A percentile compares a stretch with the other conserved stretches of the same genome.
Conservation (phyloP, 768 basidiomycete genomes). For the Solioccasus polychromus region DNA sequence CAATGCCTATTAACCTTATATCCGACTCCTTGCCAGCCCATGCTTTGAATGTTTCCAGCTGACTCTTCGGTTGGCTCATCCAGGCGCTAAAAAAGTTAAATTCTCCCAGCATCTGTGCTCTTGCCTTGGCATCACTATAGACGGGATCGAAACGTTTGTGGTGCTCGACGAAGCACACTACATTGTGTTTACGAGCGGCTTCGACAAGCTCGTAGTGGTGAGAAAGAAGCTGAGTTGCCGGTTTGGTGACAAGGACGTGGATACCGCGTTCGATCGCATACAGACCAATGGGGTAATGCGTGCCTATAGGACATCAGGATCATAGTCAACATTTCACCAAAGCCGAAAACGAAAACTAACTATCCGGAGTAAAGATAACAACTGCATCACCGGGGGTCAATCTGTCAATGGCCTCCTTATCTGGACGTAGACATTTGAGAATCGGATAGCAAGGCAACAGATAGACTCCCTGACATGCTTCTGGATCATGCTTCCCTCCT, state of each 20-base stretch:
- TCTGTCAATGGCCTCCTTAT: constrained; percentile 76
- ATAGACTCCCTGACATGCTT: constrained; percentile 68
- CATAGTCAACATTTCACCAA: background rate
- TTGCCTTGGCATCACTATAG: constrained; percentile 85
- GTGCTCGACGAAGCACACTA: constrained; percentile 93
- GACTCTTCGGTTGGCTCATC: constrained; percentile 97
- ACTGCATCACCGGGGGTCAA: constrained; percentile 83
- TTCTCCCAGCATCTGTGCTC: constrained; percentile 74
- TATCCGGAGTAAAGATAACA: constrained; percentile 91
- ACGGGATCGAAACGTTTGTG: constrained; percentile 92
- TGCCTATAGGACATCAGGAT: constrained; percentile 41
- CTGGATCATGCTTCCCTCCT: constrained; percentile 61
- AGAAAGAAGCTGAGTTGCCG: constrained; percentile 80
- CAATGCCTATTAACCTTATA: constrained; percentile 55
- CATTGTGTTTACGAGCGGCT: constrained; percentile 73
- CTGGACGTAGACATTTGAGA: constrained; percentile 37
- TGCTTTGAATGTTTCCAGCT: constrained; percentile 90
- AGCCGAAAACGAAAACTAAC: constrained; percentile 39
- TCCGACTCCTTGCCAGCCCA: constrained; percentile 96
- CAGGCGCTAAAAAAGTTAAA: constrained; percentile 96
- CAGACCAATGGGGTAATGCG: constrained; percentile 81
- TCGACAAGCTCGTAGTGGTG: constrained; percentile 79
- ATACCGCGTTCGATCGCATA: constrained; percentile 84
- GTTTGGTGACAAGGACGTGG: constrained; percentile 92
- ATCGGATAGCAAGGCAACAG: constrained; percentile 1